phyloP scores from a whole-genome alignment of 164 flowering plant species.

The Piper betle region DNA sequence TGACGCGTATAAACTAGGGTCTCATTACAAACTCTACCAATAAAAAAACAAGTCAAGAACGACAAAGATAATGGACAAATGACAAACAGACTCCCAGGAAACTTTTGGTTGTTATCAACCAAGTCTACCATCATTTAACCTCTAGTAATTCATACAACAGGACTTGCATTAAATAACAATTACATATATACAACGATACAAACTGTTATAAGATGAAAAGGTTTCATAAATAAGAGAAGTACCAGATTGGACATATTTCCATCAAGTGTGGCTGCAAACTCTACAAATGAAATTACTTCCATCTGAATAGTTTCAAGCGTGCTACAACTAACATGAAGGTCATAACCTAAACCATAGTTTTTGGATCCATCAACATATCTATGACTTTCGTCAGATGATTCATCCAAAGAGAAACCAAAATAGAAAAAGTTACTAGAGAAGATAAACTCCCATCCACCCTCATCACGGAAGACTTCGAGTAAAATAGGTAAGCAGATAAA shows the following conservation, averaged over 20 bases:
- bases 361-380: conserved; percentile 5
- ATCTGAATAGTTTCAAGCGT: conserved; percentile 49
- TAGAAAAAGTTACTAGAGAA: conserved; percentile 87
- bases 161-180: too few species aligned
- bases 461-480: conserved; percentile 62
- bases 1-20: too few species aligned
- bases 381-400: conserved; percentile 19
- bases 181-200: background rate
- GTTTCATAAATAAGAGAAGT: conserved; percentile 8
- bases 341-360: conserved; percentile 10
- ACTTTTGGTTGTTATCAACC: too few species aligned
- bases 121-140: too few species aligned
- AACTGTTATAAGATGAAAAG: background rate
- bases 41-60: too few species aligned
- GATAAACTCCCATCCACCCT: conserved; percentile 83
- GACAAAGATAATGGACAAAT: too few species aligned
- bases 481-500: conserved; percentile 44
- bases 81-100: too few species aligned
- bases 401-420: conserved; percentile 45
- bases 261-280: conserved; percentile 67
- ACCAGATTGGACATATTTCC: conserved; percentile 70
- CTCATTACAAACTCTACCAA: too few species aligned
- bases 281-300: conserved; percentile 74
- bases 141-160: too few species aligned
- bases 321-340: conserved; percentile 12